Evolutionary conservation across 2,329 filamentous ascomycete genomes (phyloP), one percentile per base, ranked within the genome.

Genomic region (Pezicula carpinea): DNA sequence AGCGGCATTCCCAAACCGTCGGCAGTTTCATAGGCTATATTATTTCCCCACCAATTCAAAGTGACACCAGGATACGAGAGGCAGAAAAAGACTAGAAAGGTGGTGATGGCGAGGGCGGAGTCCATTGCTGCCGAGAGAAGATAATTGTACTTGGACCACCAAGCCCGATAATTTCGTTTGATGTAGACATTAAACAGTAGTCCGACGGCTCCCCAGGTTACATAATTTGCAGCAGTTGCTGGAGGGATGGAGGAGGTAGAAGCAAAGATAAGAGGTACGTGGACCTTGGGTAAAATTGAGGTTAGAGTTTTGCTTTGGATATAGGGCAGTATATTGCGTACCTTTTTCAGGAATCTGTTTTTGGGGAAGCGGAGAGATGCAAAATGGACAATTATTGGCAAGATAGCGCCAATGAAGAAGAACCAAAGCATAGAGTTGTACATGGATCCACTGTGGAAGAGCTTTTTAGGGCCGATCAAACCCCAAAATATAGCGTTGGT

Each of bases 91-190:
- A 88, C 81, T 50, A 85, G 65, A 38, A 89, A 72, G 2, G 84
- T 87, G 15, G 72, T 74, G 17, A 89, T 68, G 2, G 82, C 83
- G 2, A 89, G 70, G 2, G 85, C 85, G 13, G 85, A 71, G 54
- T 89, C 85, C 41, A 89, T 69, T 0, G 79, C 85, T 0, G 82
- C 85, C 11, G 82, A 83, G 0, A 85, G 82, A 50, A 89, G 66
- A 58, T 87, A 89, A 67, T 89, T 89, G 60, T 87, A 78, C 22
- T 82, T 74, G 13, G 21, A 18, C 85, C 85, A 89, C 85, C 85
- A 89, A 22, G 67, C 74, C 51, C 79, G 79, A 63, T 80, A 73
- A 13, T 74, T 71, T 58, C 78, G 77, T 62, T 80, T 79, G 61
- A 89, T 77, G 58, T 71, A 73, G 63, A 78, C 80, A 63, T 89